These are phyloP conservation scores for Apiospora marii DNA, from an alignment of 2,329 filamentous ascomycete species.

Conservation along the genomic window DNA sequence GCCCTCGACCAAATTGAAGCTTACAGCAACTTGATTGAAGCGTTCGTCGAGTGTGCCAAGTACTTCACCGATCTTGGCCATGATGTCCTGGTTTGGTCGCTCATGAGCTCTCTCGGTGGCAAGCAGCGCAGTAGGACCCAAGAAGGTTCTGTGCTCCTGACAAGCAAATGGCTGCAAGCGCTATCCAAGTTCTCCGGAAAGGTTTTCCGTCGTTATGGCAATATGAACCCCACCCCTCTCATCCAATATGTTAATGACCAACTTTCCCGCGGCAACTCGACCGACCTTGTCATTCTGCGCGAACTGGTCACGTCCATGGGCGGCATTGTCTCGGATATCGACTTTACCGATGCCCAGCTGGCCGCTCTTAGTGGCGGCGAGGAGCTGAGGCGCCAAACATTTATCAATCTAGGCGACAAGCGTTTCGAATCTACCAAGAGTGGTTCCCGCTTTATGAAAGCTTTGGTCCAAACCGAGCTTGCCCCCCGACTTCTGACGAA, in stretches of 20 bases:
- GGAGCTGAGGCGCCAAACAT: constrained; percentile 78
- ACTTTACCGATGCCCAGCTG: constrained; percentile 89
- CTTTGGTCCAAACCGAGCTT: constrained; percentile 79
- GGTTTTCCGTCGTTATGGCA: constrained; percentile 84
- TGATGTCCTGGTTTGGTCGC: constrained; percentile 90
- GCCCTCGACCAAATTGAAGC: constrained; percentile 91
- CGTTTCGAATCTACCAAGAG: constrained; percentile 79
- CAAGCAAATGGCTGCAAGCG: constrained; percentile 91
- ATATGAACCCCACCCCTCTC: constrained; percentile 84
- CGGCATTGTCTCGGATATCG: constrained; percentile 85
- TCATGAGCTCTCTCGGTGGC: constrained; percentile 76
- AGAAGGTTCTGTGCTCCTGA: constrained; percentile 71
- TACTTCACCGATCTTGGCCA: constrained; percentile 95
- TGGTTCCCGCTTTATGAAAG: constrained; percentile 80
- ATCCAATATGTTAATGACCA: constrained; percentile 90
- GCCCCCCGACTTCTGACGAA: constrained; percentile 86
- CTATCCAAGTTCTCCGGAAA: constrained; percentile 90
- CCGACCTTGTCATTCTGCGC: constrained; percentile 89
- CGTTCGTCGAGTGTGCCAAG: constrained; percentile 91
- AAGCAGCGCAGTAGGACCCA: constrained; percentile 70
- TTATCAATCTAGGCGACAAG: constrained; percentile 82
- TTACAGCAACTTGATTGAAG: constrained; percentile 94
- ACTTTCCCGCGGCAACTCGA: constrained; percentile 82
- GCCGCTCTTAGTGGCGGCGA: constrained; percentile 89
- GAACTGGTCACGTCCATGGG: constrained; percentile 93